Conservation (phyloP, 805 yeast species). For the Phaffomyces antillensis region DNA sequence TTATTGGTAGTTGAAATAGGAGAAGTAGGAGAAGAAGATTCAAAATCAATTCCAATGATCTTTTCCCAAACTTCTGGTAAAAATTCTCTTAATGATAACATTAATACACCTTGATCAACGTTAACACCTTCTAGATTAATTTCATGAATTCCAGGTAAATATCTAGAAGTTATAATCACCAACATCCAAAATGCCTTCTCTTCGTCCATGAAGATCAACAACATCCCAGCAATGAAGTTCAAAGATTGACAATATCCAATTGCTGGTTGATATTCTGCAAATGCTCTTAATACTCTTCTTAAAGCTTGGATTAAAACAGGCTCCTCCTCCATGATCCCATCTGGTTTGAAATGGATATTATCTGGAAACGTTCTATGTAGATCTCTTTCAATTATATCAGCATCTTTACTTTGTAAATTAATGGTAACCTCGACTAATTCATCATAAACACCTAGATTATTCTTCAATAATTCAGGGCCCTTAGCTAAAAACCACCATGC, state of each 20-base stretch:
- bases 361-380: constrained; percentile 94
- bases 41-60: constrained; percentile 31
- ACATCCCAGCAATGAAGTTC: constrained; percentile 84
- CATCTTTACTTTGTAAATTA: constrained; percentile 55
- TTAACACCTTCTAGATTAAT: constrained; percentile 89
- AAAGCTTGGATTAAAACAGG: constrained; percentile 61
- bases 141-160: constrained; percentile 88
- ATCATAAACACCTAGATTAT: constrained; percentile 70
- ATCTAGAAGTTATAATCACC: constrained; percentile 78
- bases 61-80: constrained; percentile 75
- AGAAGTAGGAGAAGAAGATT: background rate
- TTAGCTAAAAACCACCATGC: constrained; percentile 96
- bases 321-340: constrained; percentile 32
- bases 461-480: constrained; percentile 66
- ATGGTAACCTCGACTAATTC: constrained; percentile 53
- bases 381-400: constrained; percentile 92
- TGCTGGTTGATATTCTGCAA: constrained; percentile 77
- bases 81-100: constrained; percentile 79
- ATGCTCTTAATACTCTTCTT: constrained; percentile 76
- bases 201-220: constrained; percentile 80
- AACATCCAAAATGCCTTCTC: constrained; percentile 95
- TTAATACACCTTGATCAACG: constrained; percentile 88
- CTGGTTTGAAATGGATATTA: constrained; percentile 66
- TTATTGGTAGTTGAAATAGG: constrained; percentile 4
- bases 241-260: constrained; percentile 96